Conservation (phyloP, 768 basidiomycete genomes). For the Boletus subparvulus region DNA sequence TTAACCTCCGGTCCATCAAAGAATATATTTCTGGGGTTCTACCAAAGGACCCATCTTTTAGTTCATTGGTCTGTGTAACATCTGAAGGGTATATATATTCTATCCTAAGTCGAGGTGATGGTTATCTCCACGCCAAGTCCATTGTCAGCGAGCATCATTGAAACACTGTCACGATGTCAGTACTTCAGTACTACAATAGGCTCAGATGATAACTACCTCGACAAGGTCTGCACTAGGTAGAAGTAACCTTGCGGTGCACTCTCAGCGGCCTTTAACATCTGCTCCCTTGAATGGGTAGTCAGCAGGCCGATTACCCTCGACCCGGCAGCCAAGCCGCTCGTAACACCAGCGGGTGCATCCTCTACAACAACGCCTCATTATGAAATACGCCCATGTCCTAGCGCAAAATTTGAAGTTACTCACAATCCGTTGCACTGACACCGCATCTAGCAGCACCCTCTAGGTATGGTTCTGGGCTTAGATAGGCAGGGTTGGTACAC, state of each 20-base stretch:
- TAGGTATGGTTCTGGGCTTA: constrained; percentile 86
- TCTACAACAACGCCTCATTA: constrained; percentile 77
- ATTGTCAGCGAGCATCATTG: constrained; percentile 30
- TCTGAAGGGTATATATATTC: background rate
- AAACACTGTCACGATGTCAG: constrained; percentile 20
- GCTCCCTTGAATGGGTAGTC: constrained; percentile 73
- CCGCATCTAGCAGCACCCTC: constrained; percentile 74
- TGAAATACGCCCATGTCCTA: constrained; percentile 6
- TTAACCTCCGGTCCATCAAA: background rate
- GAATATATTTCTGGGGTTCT: constrained; percentile 3
- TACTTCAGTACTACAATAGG: constrained; percentile 3
- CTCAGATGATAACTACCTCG: constrained; percentile 47
- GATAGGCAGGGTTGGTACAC: background rate
- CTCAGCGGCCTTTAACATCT: constrained; percentile 61
- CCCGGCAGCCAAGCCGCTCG: constrained; percentile 78
- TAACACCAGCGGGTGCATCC: constrained; percentile 86
- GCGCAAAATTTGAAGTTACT: constrained; percentile 5
- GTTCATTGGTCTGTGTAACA: background rate
- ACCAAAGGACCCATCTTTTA: background rate
- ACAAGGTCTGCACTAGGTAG: constrained; percentile 71
- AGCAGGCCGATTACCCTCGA: constrained; percentile 81
- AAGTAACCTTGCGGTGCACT: constrained; percentile 33
- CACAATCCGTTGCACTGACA: constrained; percentile 45
- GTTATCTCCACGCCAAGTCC: constrained; percentile 41
- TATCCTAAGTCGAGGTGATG: constrained; percentile 6